Evolutionary conservation across 768 basidiomycete species (phyloP), one percentile per base, ranked within the genome.

Genomic region (Lanmaoa pseudosensibilis): DNA sequence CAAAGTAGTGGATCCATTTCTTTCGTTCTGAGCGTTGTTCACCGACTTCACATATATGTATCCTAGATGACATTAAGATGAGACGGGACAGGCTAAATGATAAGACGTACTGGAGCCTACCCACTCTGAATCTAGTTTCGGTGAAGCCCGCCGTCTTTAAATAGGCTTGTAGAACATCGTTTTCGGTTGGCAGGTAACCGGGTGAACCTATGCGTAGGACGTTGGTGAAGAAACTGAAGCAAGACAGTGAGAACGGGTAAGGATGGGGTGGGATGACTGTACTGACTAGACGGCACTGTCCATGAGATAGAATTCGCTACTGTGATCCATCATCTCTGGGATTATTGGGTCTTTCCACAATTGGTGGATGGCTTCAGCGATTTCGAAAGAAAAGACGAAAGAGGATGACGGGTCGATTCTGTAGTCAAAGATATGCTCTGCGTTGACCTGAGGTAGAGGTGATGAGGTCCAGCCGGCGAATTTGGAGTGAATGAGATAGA

Each of bases 61-160:
- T 83, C 61, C 78, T 80, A 18, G 2, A 32, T 2, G 15, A 21
- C 1, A 4, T 23, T 46, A 39, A 38, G 32, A 18, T 6, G 25
- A 46, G 19, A 36, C 0, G 19, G 1, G 9, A 46, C 1, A 2
- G 1, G 0, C 5, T 0, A 15, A 21, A 3, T 5, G 1, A 30
- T 15, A 2, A 19, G 16, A 79, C 80, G 55, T 59, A 85, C 82
- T 82, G 81, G 6, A 85, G 68, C 47, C 78, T 81, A 3, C 87
- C 89, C 80, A 90, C 82, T 13, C 77, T 78, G 55, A 92, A 91
- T 65, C 87, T 74, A 7, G 94, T 97, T 74, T 98, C 94, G 6
- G 85, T 87, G 64, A 98, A 95, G 18, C 93, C 94, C 3, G 90
- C 87, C 52, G 86, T 92, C 77, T 95, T 95, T 55, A 85, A 84